Conservation (phyloP, 179 eudicot genomes). For the Sideroxylon spinosum region DNA sequence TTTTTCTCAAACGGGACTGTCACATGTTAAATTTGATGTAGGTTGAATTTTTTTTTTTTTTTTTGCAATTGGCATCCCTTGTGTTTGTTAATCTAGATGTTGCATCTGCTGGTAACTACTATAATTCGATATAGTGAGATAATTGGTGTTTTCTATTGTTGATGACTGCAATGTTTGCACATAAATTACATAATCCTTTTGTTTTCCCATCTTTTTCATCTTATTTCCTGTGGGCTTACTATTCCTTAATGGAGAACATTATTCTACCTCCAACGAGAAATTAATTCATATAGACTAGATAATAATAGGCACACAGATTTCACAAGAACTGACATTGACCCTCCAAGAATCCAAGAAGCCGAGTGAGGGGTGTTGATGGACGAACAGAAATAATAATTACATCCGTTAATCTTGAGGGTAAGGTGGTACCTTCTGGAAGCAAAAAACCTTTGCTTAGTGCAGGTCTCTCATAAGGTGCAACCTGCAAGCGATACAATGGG, state of each 20-base stretch:
- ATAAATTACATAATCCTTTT: background rate
- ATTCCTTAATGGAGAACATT: background rate
- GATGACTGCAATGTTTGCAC: background rate
- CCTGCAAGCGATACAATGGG: slow-evolving; percentile 39
- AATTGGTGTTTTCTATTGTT: background rate
- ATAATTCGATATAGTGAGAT: background rate
- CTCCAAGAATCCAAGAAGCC: slow-evolving; percentile 9
- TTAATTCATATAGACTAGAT: background rate
- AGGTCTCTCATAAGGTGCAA: slow-evolving; percentile 97
- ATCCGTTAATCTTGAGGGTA: background rate
- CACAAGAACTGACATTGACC: background rate
- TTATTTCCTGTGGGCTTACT: background rate
- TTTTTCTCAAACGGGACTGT: background rate
- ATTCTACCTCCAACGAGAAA: background rate
- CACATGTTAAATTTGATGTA: background rate
- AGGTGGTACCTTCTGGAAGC: slow-evolving; percentile 86
- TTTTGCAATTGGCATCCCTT: background rate
- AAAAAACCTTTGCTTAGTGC: slow-evolving; percentile 96
- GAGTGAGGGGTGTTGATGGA: background rate
- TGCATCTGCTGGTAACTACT: background rate
- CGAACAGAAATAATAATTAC: background rate
- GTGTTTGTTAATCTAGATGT: background rate
- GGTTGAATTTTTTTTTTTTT: background rate
- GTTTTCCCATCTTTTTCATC: background rate
- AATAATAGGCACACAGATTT: background rate